Percentiles rank a stretch among this genome's conserved stretches.
Evolutionary conservation across 768 basidiomycete genomes (phyloP).

Genomic region (Coprinopsis sp.): DNA sequence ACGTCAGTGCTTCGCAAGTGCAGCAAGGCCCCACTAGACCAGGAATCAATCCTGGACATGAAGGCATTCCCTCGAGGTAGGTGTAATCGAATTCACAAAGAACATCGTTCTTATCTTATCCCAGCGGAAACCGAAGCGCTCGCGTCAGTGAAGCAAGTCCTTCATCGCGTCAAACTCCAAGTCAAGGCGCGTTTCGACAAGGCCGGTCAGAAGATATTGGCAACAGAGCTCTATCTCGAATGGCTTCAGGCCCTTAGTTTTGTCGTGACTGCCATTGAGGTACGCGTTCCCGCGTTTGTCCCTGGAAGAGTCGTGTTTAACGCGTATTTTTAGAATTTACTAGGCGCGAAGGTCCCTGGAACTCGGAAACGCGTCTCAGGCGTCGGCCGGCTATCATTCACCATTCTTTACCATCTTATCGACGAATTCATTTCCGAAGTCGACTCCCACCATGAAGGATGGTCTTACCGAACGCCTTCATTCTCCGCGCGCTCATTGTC

Average conservation of each 20-base stretch:
- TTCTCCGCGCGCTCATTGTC: slow-evolving; percentile 14
- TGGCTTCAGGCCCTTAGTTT: slow-evolving; percentile 39
- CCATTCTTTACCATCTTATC: slow-evolving; percentile 37
- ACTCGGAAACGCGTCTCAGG: slow-evolving; percentile 32
- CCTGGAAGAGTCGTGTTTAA: slow-evolving; percentile 1
- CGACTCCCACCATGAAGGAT: slow-evolving; percentile 40
- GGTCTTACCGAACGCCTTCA: slow-evolving; percentile 27
- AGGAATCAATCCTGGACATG: slow-evolving; percentile 16
- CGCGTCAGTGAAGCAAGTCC: slow-evolving; percentile 25
- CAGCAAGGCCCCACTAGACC: slow-evolving; percentile 8
- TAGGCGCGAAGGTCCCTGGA: slow-evolving; percentile 34
- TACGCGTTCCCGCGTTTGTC: slow-evolving; percentile 15
- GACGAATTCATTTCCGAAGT: slow-evolving; percentile 42
- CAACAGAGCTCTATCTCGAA: slow-evolving; percentile 39
- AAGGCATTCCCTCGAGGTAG: slow-evolving; percentile 21
- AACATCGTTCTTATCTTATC: slow-evolving; percentile 12
- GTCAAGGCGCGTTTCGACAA: slow-evolving; percentile 27
- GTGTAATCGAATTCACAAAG: slow-evolving; percentile 1
- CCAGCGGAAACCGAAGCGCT: slow-evolving; percentile 11
- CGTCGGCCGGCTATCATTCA: slow-evolving; percentile 36
- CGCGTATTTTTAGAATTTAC: slow-evolving; percentile 25
- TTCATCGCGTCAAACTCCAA: slow-evolving; percentile 26
- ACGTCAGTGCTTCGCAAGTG: slow-evolving; percentile 1
- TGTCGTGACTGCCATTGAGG: slow-evolving; percentile 34
- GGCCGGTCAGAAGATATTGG: slow-evolving; percentile 28